Base-by-base conservation (phyloP, 441 rosid genomes). In the Bruguiera hainesii region DNA sequence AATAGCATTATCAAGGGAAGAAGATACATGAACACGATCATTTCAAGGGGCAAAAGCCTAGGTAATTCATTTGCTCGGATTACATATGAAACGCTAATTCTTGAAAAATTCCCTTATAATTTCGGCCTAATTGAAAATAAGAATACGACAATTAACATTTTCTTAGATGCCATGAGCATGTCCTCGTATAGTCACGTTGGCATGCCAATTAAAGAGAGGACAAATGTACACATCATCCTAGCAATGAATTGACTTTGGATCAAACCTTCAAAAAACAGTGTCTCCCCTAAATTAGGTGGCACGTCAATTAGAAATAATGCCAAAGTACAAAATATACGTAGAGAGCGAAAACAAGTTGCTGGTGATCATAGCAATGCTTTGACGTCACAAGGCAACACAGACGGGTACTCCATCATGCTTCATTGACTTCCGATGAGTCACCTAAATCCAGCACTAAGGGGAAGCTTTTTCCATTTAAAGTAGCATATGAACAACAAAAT, bases 401-500 rank as follows among this genome's bases (percentile, higher is more conserved):
- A 63, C 30, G 42, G 37, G 3, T 4, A 18, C 7, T 42, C 53
- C 11, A 15, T 60, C 16, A 57, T 60, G 73, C 63, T 48, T 42
- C 9, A 50, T 28, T 60, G 73, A 77, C 74, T 70, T 51, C 26
- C 33, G 71, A 20, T 51, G 55, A 37, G 15, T 37, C 57, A 78
- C 58, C 61, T 37, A 55, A 73, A 73, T 74, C 63, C 63, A 61
- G 66, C 59, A 56, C 65, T 23, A 48, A 64, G 56, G 75, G 75
- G 83, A 74, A 69, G 9, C 53, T 71, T 63, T 63, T 50, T 76
- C 77, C 70, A 76, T 76, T 71, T 60, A 50, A 65, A 72, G 65
- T 75, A 37, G 13, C 46, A 33, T 49, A 51, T 20, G 65, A 56
- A 39, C 65, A 49, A 56, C 74, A 51, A 16, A 37, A 56, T 73